Evolutionary conservation across 495 filamentous ascomycete genomes (phyloP), one percentile per base, ranked within the genome.

Genomic region (Neurospora sp.): DNA sequence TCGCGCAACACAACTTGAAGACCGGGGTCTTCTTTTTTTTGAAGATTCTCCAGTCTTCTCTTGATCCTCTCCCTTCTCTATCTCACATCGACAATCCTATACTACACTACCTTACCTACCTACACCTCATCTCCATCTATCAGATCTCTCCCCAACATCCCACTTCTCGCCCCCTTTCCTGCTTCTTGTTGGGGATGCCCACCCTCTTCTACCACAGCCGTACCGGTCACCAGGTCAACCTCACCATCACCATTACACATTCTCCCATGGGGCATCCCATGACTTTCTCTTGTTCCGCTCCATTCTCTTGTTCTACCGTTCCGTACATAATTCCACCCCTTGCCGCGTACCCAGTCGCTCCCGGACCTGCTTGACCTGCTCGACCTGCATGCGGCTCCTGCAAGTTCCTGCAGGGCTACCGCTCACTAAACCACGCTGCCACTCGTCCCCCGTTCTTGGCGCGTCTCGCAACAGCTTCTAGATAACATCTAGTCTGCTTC

Each of bases 351-450:
- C 70, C 53, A 14, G 68, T 46, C 70, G 61, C 61, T 38, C 53
- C 40, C 46, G 69, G 53, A 71, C 46, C 73, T 39, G 18, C 68
- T 40, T 70, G 76, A 14, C 72, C 68, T 73, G 40, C 53, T 69
- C 69, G 40, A 66, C 70, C 75, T 81, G 78, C 79, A 79, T 79
- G 78, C 76, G 78, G 76, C 79, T 79, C 74, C 75, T 81, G 79
- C 79, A 79, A 69, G 75, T 68, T 72, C 73, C 77, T 78, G 78
- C 77, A 76, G n/a, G 53, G 72, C 48, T 74, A 59, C 73, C 75
- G 76, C 72, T 74, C 69, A 59, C 39, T 71, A 48, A 72, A 41
- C 22, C 74, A 31, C 69, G 44, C 75, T 73, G 27, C 75, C 71
- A 72, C 73, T 68, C 53, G 74, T 38, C 39, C 68, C 44, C 68